Evolutionary conservation across 495 filamentous ascomycete species (phyloP).

Genomic region (Xanthoparmelia taractica): DNA sequence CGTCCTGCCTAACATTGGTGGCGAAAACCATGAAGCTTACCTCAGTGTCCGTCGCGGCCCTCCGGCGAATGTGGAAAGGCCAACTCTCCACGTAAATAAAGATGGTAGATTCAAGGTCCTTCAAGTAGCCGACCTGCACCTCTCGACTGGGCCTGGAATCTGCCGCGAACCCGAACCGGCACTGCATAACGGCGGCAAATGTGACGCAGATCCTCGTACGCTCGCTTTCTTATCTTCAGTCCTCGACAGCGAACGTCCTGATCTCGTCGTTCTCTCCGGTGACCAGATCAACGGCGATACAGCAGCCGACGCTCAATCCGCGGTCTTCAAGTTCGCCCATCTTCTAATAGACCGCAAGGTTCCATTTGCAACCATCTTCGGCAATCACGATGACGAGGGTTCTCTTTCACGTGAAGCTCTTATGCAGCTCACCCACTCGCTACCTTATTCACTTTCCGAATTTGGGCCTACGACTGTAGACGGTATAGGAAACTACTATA

Average conservation of each 20-base stretch:
- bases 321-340: conserved; percentile 88
- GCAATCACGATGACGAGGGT: conserved; percentile 95
- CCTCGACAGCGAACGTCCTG: conserved; percentile 84
- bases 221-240: conserved; percentile 78
- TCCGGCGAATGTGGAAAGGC: conserved; percentile 50
- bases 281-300: conserved; percentile 96
- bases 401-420: conserved; percentile 63
- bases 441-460: conserved; percentile 81
- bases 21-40: conserved; percentile 56
- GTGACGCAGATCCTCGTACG: conserved; percentile 86
- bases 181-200: conserved; percentile 61
- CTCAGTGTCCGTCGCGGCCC: conserved; percentile 70
- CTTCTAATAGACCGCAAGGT: conserved; percentile 78
- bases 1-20: conserved; percentile 50
- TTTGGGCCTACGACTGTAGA: conserved; percentile 76
- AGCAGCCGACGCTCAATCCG: conserved; percentile 81
- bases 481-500: conserved; percentile 88
- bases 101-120: conserved; percentile 97
- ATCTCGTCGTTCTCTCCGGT: conserved; percentile 81
- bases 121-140: conserved; percentile 84
- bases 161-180: conserved; percentile 79
- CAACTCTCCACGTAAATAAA: conserved; percentile 66
- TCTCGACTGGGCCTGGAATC: conserved; percentile 76
- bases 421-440: conserved; percentile 75
- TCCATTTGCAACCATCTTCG: conserved; percentile 90